These are phyloP conservation scores for Colletotrichum nymphaeae DNA, from an alignment of 2,329 filamentous ascomycete species.

Conservation along the genomic window DNA sequence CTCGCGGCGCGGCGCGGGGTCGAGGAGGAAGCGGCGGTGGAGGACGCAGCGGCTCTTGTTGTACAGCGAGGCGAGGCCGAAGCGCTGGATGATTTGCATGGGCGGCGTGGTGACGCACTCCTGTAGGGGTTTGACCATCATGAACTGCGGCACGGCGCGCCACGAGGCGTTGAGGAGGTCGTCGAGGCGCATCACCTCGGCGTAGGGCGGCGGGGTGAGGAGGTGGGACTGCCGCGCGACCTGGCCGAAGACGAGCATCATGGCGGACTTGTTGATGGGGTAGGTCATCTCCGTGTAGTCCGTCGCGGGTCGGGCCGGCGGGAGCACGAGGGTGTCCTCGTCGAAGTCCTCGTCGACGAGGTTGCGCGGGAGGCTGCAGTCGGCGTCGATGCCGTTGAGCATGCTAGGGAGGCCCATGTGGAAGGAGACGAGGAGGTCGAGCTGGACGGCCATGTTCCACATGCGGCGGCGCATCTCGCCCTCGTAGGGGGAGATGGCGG, in stretches of 20 bases:
- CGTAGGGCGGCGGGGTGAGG: slow-evolving; percentile 58
- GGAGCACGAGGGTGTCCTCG: slow-evolving; percentile 64
- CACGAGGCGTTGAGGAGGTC: slow-evolving; percentile 56
- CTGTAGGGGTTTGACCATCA: slow-evolving; percentile 60
- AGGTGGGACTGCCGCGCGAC: slow-evolving; percentile 63
- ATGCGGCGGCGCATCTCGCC: slow-evolving; percentile 65
- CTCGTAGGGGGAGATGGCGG: slow-evolving; percentile 59
- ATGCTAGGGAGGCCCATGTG: slow-evolving; percentile 76
- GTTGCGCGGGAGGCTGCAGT: slow-evolving; percentile 71
- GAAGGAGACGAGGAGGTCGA: slow-evolving; percentile 74
- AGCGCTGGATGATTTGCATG: slow-evolving; percentile 61
- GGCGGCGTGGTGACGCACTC: slow-evolving; percentile 62
- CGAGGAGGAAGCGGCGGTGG: slow-evolving; percentile 64
- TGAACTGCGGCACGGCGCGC: slow-evolving; percentile 57
- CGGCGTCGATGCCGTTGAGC: slow-evolving; percentile 71
- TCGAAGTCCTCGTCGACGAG: slow-evolving; percentile 74
- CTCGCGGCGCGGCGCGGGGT: slow-evolving; percentile 52
- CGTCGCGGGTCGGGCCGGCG: slow-evolving; percentile 64
- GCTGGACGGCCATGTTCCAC: slow-evolving; percentile 66
- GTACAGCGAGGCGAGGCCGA: slow-evolving; percentile 63
- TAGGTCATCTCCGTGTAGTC: slow-evolving; percentile 71
- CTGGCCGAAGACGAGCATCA: slow-evolving; percentile 60
- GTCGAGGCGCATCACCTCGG: slow-evolving; percentile 62
- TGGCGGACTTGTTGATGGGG: slow-evolving; percentile 60
- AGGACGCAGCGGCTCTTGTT: slow-evolving; percentile 67